These are phyloP conservation scores for Phytophthora europaea DNA, from an alignment of 352 stramenopile genomes.

Conservation along the genomic window DNA sequence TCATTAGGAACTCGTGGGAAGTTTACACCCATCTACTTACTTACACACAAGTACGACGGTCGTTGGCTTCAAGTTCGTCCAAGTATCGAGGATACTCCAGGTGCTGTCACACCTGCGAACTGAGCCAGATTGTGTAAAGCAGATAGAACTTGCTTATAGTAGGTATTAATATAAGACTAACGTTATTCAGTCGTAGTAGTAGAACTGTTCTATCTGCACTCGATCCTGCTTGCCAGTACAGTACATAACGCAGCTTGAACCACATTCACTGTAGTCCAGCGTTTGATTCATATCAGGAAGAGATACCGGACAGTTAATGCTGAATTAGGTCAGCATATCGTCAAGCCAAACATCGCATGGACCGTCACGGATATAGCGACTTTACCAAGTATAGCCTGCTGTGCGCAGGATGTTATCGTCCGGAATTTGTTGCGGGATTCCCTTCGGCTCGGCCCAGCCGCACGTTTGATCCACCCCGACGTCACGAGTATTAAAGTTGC, in stretches of 20 bases:
- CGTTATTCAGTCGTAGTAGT: too few species aligned
- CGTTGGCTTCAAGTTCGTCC: too few species aligned
- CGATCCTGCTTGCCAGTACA: too few species aligned
- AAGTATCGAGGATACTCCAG: too few species aligned
- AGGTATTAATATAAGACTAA: too few species aligned
- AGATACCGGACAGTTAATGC: constrained; percentile 37
- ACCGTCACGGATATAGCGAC: constrained; percentile 59
- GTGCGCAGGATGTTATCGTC: constrained; percentile 37
- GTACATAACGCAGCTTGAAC: constrained; percentile 37
- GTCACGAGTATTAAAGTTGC: constrained; percentile 35
- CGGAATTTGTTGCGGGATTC: constrained; percentile 42
- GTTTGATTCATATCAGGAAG: constrained; percentile 31
- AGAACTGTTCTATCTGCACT: too few species aligned
- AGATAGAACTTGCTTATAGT: too few species aligned
- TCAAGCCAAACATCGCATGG: constrained; percentile 51
- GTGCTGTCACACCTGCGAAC: too few species aligned
- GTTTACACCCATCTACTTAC: too few species aligned
- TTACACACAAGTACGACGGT: too few species aligned
- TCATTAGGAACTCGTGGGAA: too few species aligned
- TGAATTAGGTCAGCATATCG: constrained; percentile 28
- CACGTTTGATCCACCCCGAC: constrained; percentile 36
- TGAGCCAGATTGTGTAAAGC: too few species aligned
- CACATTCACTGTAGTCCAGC: constrained; percentile 41
- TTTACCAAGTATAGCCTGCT: constrained; percentile 62
- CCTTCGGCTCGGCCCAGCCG: constrained; percentile 29